Evolutionary conservation across 345 rosid species (phyloP), one percentile per base, ranked within the genome.

Genomic region (Salix koriyanagi): DNA sequence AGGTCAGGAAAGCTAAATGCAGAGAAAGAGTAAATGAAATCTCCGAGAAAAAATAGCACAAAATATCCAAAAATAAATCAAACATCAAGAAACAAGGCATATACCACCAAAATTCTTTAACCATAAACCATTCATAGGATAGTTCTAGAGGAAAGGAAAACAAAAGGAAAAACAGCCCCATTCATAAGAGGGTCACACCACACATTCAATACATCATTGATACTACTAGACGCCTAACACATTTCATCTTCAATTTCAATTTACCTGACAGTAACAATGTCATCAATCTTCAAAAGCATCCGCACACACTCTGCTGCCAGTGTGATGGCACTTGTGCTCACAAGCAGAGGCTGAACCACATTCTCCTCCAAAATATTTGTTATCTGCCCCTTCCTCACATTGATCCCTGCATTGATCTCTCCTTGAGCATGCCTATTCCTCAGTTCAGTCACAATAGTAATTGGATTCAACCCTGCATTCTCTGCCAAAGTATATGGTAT

Each of bases 271-370:
- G 91, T 88, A 72, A 96, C 98, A 48, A 96, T 92, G 79, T 96
- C 99, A 84, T 96, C 99, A 34, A 96, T 96, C 91, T 96, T 96
- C 92, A 96, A 77, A 80, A 96, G 92, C 99, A 96, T 96, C 84
- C 99, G 85, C 71, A 96, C 98, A 26, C 97, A 96, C 86, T 96
- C 99, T 48, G 97, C 90, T 11, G 99, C 98, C 58, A 96, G 82
- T 5, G 94, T 81, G 72, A 93, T 90, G 2, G 97, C 95, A 69
- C 99, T 96, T 54, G 98, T 93, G 83, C 98, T 96, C 80, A 96
- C 98, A 71, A 93, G 98, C 79, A 96, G 84, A 5, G 99, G 99
- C 82, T 96, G 99, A 75, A 96, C 98, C 84, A 96, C 98, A 78
- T 92, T 96, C 85, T 94, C 99, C 86, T 96, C 99, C 90, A 94